phyloP scores from a whole-genome alignment of 371 early-diverging fungal genomes.

The Mucor plumbeus region DNA sequence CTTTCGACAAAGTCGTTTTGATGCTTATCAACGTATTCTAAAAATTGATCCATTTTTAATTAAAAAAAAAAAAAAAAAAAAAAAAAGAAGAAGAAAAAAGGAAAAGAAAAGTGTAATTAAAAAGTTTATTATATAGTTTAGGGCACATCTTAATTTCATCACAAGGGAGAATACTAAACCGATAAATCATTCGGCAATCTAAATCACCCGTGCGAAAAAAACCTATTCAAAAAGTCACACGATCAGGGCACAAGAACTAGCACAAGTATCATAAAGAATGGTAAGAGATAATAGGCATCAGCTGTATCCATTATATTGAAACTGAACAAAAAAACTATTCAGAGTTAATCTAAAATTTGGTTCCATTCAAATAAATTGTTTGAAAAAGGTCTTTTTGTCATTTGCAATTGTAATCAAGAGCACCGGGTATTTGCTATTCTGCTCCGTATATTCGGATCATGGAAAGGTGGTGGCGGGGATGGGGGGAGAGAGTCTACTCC shows the following conservation, averaged over 20 bases:
- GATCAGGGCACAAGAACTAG: conserved; percentile 1
- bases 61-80: conserved; percentile 19
- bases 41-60: conserved; percentile 52
- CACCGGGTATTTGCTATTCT: background rate
- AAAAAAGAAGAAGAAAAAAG: conserved; percentile 11
- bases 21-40: conserved; percentile 81
- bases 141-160: background rate
- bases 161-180: background rate
- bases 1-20: conserved; percentile 81
- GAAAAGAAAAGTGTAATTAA: background rate
- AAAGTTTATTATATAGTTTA: background rate
- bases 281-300: too few species aligned
- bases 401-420: background rate
- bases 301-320: background rate
- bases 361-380: too few species aligned
- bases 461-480: too few species aligned
- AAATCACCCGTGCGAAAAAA: conserved; percentile 1
- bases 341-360: background rate
- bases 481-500: background rate
- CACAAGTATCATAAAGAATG: background rate
- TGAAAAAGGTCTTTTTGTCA: background rate
- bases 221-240: background rate
- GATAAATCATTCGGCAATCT: background rate
- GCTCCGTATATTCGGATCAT: background rate
- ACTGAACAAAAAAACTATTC: background rate